These are phyloP conservation scores for Gracilaria caudata DNA, from an alignment of 23 red algal genomes.

Conservation along the genomic window DNA sequence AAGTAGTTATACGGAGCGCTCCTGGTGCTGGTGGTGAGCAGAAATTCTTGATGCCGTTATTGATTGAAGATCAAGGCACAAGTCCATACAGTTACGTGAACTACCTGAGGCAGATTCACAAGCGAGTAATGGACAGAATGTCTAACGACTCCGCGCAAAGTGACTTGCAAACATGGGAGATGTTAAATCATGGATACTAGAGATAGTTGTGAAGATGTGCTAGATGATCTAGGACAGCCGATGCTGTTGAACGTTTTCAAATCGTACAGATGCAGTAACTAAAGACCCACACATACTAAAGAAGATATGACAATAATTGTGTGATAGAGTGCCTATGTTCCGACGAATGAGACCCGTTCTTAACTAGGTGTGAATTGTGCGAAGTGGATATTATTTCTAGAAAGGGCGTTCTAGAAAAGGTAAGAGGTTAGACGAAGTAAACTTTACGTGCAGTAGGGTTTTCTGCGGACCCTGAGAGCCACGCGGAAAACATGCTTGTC, in stretches of 20 bases:
- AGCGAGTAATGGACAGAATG: conserved; percentile 79
- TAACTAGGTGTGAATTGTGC: no score
- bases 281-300: not conserved
- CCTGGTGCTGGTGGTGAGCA: conserved; percentile 59
- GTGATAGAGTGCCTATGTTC: not conserved
- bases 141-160: conserved; percentile 70
- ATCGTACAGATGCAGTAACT: conserved; percentile 16
- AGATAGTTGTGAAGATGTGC: conserved; percentile 11
- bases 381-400: no score
- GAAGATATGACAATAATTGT: not conserved
- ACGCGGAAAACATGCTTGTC: no score
- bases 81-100: conserved; percentile 74
- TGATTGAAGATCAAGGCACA: conserved; percentile 78
- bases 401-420: no score
- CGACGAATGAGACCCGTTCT: no score
- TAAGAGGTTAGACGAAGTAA: no score
- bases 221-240: not conserved
- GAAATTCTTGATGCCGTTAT: conserved; percentile 62
- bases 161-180: conserved; percentile 84
- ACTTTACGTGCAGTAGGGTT: no score
- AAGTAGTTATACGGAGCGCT: conserved; percentile 44
- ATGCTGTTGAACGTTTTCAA: not conserved
- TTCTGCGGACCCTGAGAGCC: no score
- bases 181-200: conserved; percentile 88
- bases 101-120: conserved; percentile 78